Evolutionary conservation across 1,139 yeast genomes (phyloP), one percentile per base, ranked within the genome.

Genomic region (Suhomyces coccinellae): DNA sequence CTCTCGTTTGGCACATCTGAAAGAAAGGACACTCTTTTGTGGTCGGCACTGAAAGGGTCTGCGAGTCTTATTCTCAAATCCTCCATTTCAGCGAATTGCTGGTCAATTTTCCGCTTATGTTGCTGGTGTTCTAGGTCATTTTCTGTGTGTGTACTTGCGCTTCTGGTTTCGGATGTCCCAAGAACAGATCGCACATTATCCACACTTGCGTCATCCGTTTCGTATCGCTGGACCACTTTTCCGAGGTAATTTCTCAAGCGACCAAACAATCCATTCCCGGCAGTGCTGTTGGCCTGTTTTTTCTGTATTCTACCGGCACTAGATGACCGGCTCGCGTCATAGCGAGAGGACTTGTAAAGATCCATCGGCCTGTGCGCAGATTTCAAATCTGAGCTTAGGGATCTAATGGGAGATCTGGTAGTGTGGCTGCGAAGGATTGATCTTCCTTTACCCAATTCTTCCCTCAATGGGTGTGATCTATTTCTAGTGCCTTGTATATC

Each of bases 201-300:
- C 8, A 48, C 51, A 33, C 47, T 51, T 9, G 38, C 39, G 15
- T 45, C 47, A 15, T 51, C 50, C 4, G 41, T 33, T 24, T 51
- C 54, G 32, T 44, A 40, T 9, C 40, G 42, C 7, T 47, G 51
- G 24, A 49, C 40, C 22, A 42, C 45, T 7, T 34, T 46, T 6
- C 50, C 49, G 28, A 52, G 48, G 28, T 50, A 45, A 13, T 39
- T 44, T 32, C 48, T 30, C 14, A 52, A 38, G 24, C 48, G 33
- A 11, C 46, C 31, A 24, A 51, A 47, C 26, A 51, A 29, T 9
- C 48, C 48, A 5, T 10, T 11, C n/a, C 2, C 29, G n/a, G 3
- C 6, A 6, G 8, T 26, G n/a, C 29, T 12, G n/a, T 5, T 26
- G 29, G 29, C 6, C 4, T 10, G n/a, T 12, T 26, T 26, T 15